Percentiles rank a stretch among this genome's conserved stretches.
These are phyloP conservation scores for Limnanthes douglasii DNA, from an alignment of 345 rosid species.

Conservation along the genomic window DNA sequence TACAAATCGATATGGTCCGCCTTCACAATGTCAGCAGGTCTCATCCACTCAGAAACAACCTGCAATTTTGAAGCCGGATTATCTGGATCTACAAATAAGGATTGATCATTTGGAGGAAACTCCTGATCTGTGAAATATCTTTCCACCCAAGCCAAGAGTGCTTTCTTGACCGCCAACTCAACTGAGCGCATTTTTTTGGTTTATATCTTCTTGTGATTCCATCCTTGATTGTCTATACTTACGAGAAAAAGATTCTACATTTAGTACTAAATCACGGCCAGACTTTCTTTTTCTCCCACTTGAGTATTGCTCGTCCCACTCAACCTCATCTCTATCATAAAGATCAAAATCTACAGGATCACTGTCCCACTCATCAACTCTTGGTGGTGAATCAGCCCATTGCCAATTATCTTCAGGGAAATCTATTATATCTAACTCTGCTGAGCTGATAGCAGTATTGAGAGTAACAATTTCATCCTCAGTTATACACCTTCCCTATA, in stretches of 20 bases:
- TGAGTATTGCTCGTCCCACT: slow-evolving; percentile 98
- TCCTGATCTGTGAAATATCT: slow-evolving; percentile 87
- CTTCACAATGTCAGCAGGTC: slow-evolving; percentile 75
- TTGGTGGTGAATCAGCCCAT: slow-evolving; percentile 93
- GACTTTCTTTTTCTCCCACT: slow-evolving; percentile 90
- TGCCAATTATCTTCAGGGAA: slow-evolving; percentile 91
- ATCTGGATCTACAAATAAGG: slow-evolving; percentile 68
- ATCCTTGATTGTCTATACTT: slow-evolving; percentile 88
- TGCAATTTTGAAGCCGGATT: slow-evolving; percentile 86
- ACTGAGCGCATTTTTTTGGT: slow-evolving; percentile 95
- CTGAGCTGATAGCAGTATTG: slow-evolving; percentile 57
- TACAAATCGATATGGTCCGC: slow-evolving; percentile 34
- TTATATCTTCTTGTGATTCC: slow-evolving; percentile 89
- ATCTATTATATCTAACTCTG: slow-evolving; percentile 66
- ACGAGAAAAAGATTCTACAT: slow-evolving; percentile 83
- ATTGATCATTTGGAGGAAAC: slow-evolving; percentile 92
- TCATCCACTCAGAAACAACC: slow-evolving; percentile 98
- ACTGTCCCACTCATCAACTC: slow-evolving; percentile 99
- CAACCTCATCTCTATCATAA: slow-evolving; percentile 93
- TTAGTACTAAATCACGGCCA: slow-evolving; percentile 62
- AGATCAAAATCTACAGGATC: slow-evolving; percentile 96
- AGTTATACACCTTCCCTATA: slow-evolving; percentile 93
- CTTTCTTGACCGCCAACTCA: slow-evolving; percentile 95
- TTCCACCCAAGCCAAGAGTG: slow-evolving; percentile 81
- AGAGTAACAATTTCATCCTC: slow-evolving; percentile 89